Evolutionary conservation across 371 early-diverging fungal species (phyloP), one percentile per base, ranked within the genome.

Genomic region (Mortierella polycephala): DNA sequence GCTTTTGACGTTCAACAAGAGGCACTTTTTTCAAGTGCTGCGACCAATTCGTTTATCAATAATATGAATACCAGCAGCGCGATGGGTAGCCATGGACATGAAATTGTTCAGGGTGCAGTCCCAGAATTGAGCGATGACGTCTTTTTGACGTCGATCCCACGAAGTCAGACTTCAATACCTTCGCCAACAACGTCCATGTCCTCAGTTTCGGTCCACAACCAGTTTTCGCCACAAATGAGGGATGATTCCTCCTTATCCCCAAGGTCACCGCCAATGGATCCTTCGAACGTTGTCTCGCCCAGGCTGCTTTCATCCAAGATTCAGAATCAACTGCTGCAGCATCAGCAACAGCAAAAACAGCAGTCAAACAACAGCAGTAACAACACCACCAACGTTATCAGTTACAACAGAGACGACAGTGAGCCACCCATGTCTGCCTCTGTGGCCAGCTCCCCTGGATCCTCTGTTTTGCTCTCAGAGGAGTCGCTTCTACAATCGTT

Each of bases 1-100:
- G 14, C 63, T 2, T 64, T 74, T 44, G 74, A 74, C 12, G 64
- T 69, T 10, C 51, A 69, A 21, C 68, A 68, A 23, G 64, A 74
- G n/a, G 68, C 53, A 0, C 60, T 74, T 21, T 74, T 74, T 40
- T 74, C 74, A 16, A 73, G 46, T 18, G 74, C 74, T 1, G 74
- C 74, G 4, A 64, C 74, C 7, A 68, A 50, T 40, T 23, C 57
- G 4, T 68, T 60, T 47, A 58, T 18, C 49, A 30, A 47, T 44
- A 23, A 45, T 23, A n/a, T 23, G 7, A 45, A 18, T 23, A 8
- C 12, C 51, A 52, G 11, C 63, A 30, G 45, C 42, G n/a, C 4
- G 40, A 5, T n/a, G 42, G 21, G 1, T 44, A 51, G 7, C 41
- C 18, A 5, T 30, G 30, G 39, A 54, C 14, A 23, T 30, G 53